Evolutionary conservation across 2,329 filamentous ascomycete genomes (phyloP).

Genomic region (Xylariaceae sp.): DNA sequence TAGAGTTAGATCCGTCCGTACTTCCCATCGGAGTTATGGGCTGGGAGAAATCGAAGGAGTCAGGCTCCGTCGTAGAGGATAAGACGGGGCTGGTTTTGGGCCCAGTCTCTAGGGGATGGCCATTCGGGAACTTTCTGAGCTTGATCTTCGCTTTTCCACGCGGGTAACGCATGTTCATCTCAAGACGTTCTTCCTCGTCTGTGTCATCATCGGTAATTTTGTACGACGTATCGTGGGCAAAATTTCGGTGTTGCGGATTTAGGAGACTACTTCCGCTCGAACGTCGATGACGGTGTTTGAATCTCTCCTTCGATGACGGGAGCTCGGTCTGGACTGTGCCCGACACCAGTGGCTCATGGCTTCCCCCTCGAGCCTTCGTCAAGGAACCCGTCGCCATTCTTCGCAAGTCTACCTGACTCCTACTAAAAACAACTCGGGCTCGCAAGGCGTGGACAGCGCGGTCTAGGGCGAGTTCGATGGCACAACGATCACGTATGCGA

Average conservation of each 20-base stretch:
- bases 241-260: constrained; percentile 38
- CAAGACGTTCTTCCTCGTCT: constrained; percentile 47
- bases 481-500: constrained; percentile 82
- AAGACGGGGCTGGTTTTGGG: constrained; percentile 34
- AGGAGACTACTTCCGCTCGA: constrained; percentile 55
- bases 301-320: constrained; percentile 33
- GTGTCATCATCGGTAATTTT: constrained; percentile 49
- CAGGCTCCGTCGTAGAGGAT: constrained; percentile 30
- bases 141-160: constrained; percentile 42
- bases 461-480: constrained; percentile 85
- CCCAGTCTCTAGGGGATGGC: constrained; percentile 39
- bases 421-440: constrained; percentile 69
- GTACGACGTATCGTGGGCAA: constrained; percentile 42
- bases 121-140: constrained; percentile 46
- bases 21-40: constrained; percentile 30
- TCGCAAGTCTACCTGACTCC: constrained; percentile 64
- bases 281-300: constrained; percentile 46
- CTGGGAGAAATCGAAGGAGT: constrained; percentile 45
- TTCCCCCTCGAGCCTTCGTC: constrained; percentile 26
- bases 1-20: constrained; percentile 1
- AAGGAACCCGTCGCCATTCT: constrained; percentile 44
- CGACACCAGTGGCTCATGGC: constrained; percentile 23
- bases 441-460: constrained; percentile 70
- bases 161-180: constrained; percentile 43
- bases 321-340: constrained; percentile 12